phyloP scores from a whole-genome alignment of 1,284 basidiomycete species.

The Pisolithus thermaeus region DNA sequence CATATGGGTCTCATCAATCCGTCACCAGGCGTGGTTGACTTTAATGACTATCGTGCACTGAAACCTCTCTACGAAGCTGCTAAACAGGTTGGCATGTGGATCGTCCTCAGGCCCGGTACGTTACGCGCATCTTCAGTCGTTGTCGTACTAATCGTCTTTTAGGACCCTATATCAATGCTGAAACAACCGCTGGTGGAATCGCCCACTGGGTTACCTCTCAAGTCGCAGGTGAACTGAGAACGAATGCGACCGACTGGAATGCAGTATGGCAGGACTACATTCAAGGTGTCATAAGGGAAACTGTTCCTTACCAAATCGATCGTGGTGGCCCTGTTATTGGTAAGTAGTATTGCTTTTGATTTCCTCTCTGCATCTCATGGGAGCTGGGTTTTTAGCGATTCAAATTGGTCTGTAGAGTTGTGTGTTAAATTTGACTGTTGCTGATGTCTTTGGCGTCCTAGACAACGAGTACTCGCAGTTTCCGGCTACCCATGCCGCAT shows the following conservation, averaged over 20 bases:
- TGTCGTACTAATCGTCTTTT: slow-evolving; percentile 13
- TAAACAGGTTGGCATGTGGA: slow-evolving; percentile 55
- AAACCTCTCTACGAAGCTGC: slow-evolving; percentile 62
- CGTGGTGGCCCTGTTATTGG: slow-evolving; percentile 72
- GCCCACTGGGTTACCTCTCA: slow-evolving; percentile 73
- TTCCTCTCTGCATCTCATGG: slow-evolving; percentile 6
- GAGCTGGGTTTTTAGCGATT: slow-evolving; percentile 38
- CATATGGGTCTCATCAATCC: slow-evolving; percentile 76
- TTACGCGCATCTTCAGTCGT: slow-evolving; percentile 2
- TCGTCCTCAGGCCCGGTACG: slow-evolving; percentile 58
- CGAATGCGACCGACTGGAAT: slow-evolving; percentile 58
- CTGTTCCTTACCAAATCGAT: slow-evolving; percentile 61
- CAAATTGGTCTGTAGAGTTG: slow-evolving; percentile 52
- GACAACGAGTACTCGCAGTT: slow-evolving; percentile 74
- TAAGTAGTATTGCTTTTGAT: slow-evolving; percentile 22
- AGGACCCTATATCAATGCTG: slow-evolving; percentile 69
- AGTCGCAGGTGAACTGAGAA: slow-evolving; percentile 60
- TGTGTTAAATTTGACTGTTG: background rate
- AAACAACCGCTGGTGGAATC: slow-evolving; percentile 76
- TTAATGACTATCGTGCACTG: slow-evolving; percentile 64
- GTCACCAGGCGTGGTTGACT: slow-evolving; percentile 67
- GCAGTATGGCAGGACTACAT: slow-evolving; percentile 71
- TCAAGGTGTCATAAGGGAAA: slow-evolving; percentile 55
- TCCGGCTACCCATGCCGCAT: slow-evolving; percentile 44
- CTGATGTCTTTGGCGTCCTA: slow-evolving; percentile 13